These are phyloP conservation scores for Suillus sp. DNA, from an alignment of 768 basidiomycete genomes.

Conservation along the genomic window DNA sequence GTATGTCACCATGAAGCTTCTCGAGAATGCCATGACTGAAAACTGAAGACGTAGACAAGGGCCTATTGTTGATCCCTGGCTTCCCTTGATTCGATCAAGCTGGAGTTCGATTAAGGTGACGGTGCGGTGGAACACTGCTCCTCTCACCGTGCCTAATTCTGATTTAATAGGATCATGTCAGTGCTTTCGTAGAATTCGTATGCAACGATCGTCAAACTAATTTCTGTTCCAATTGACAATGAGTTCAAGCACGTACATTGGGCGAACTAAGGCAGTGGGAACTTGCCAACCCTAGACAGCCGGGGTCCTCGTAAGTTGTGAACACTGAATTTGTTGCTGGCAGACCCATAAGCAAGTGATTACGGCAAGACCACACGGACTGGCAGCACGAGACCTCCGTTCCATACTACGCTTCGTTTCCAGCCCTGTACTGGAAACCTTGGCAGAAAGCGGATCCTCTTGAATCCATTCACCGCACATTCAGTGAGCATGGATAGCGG, in stretches of 20 bases:
- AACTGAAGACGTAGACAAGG: conserved; percentile 66
- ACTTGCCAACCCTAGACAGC: neutral
- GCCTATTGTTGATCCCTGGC: conserved; percentile 95
- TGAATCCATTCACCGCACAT: neutral
- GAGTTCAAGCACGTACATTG: neutral
- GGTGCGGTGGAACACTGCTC: conserved; percentile 42
- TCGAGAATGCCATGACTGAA: conserved; percentile 88
- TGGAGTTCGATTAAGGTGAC: too few species aligned
- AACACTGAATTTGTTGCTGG: too few species aligned
- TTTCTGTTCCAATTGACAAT: neutral
- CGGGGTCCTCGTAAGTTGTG: neutral
- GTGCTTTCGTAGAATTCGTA: conserved; percentile 35
- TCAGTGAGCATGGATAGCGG: conserved; percentile 42
- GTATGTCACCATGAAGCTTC: conserved; percentile 94
- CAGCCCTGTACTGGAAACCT: conserved; percentile 56
- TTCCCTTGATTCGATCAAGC: conserved; percentile 99
- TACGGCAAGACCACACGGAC: neutral
- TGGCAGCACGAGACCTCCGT: neutral
- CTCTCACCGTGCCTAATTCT: neutral
- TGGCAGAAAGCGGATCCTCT: conserved; percentile 4
- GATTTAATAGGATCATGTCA: too few species aligned
- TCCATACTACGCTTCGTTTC: conserved; percentile 29
- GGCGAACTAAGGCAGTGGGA: conserved; percentile 56
- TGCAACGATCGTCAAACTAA: conserved; percentile 28
- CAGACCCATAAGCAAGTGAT: neutral